phyloP scores from a whole-genome alignment of 441 rosid genomes.

The Geranium incanum region DNA sequence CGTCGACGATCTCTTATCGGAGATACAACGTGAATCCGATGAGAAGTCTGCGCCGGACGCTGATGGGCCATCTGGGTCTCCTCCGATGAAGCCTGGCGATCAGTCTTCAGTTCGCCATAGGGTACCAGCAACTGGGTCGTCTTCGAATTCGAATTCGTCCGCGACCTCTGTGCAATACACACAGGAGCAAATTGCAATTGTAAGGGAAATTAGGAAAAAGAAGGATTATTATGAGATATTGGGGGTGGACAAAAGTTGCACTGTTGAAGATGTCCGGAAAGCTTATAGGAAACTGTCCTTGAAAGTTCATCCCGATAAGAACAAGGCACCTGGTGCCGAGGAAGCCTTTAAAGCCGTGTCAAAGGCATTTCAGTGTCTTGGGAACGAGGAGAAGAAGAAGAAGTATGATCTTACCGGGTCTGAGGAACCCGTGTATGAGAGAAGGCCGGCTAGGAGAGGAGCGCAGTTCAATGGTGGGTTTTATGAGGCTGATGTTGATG shows the following conservation, averaged over 20 bases:
- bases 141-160: slow-evolving; percentile 35
- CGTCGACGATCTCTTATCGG: slow-evolving; percentile 52
- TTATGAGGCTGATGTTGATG: slow-evolving; percentile 68
- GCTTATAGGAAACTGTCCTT: slow-evolving; percentile 74
- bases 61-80: slow-evolving; percentile 21
- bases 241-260: slow-evolving; percentile 50
- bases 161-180: slow-evolving; percentile 43
- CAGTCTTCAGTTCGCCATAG: slow-evolving; percentile 58
- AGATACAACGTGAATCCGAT: slow-evolving; percentile 26
- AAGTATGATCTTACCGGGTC: slow-evolving; percentile 69
- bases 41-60: slow-evolving; percentile 20
- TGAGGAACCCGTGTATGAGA: slow-evolving; percentile 62
- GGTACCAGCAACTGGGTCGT: slow-evolving; percentile 28
- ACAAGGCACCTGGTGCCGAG: slow-evolving; percentile 86
- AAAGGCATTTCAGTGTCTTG: slow-evolving; percentile 82
- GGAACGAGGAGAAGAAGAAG: slow-evolving; percentile 54
- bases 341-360: slow-evolving; percentile 85
- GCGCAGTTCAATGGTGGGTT: slow-evolving; percentile 51
- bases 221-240: slow-evolving; percentile 77
- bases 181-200: slow-evolving; percentile 66
- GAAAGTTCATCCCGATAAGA: slow-evolving; percentile 93
- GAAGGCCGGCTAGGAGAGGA: slow-evolving; percentile 33
- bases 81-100: slow-evolving; percentile 33
- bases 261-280: slow-evolving; percentile 75
- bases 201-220: slow-evolving; percentile 63